A percentile compares a stretch with the other conserved stretches of the same genome.
Conservation (phyloP, 2,329 filamentous ascomycete species). For the Aspergillus sp. region DNA sequence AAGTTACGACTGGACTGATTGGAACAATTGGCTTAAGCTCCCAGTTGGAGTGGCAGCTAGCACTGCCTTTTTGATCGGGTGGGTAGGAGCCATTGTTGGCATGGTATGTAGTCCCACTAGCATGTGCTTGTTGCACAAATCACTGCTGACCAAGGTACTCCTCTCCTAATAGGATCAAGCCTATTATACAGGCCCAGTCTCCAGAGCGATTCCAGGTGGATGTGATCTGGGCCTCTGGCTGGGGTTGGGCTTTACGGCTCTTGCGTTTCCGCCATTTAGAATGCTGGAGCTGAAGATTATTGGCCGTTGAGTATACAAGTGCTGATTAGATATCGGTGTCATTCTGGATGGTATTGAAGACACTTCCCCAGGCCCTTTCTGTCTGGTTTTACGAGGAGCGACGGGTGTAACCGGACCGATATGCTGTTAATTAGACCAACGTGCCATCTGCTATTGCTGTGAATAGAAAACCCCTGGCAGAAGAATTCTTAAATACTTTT, state of each 20-base stretch:
- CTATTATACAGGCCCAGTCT: slow-evolving; percentile 43
- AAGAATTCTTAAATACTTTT: no score
- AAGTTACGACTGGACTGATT: slow-evolving; percentile 45
- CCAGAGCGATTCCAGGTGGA: slow-evolving; percentile 32
- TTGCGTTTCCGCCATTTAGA: slow-evolving; percentile 39
- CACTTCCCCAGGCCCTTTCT: background rate
- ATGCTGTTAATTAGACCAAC: background rate
- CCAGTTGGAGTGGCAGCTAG: slow-evolving; percentile 47
- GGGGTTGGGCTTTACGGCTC: slow-evolving; percentile 36
- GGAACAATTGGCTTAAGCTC: slow-evolving; percentile 41
- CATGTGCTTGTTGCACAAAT: background rate
- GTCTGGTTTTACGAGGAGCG: background rate
- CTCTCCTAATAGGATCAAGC: slow-evolving; percentile 34
- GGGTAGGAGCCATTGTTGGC: slow-evolving; percentile 44
- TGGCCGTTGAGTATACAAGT: slow-evolving; percentile 25
- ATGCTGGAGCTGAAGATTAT: slow-evolving; percentile 35
- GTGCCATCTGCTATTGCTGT: no score
- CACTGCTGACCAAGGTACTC: background rate
- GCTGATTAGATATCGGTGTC: background rate
- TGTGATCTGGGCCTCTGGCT: slow-evolving; percentile 44
- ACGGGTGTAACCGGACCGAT: background rate
- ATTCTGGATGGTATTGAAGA: background rate
- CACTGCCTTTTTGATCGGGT: slow-evolving; percentile 41
- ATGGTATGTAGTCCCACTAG: slow-evolving; percentile 33
- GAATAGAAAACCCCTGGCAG: no score